Base-by-base conservation (phyloP, 2,329 filamentous ascomycete genomes). In the Monosporascus cannonballus region DNA sequence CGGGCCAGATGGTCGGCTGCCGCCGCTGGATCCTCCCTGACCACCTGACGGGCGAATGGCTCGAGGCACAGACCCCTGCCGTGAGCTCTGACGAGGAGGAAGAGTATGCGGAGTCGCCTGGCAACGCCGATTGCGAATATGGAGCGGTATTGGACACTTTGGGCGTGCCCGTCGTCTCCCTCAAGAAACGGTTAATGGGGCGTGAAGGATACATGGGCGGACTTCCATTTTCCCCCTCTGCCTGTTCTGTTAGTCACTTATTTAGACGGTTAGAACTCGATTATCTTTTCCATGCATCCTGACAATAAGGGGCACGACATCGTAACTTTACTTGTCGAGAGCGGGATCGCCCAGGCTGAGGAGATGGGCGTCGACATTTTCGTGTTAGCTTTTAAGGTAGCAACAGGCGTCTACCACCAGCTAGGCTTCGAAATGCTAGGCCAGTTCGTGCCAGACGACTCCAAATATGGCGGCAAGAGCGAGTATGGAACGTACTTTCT, bases 251-350 rank as follows among this genome's bases (percentile, higher is more conserved):
- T 17, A 22, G 5, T 48, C 25, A 8, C 37, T 39, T 15, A 24
- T 44, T 52, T 22, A 53, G 18, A 37, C 14, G 18, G 3, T 9
- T n/a, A 64, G 61, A 54, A 15, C 59, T 64, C 6, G 62, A 64
- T 14, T 65, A 61, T 50, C 57, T 66, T 3, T 3, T 61, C 60
- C 1, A 59, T 65, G 4, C 61, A 61, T 45, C 62, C 62, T 0
- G 54, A 56, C 0, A 48, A 61, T 20, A 55, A 61, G 22, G 49
- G 58, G 11, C 59, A 48, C 6, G 62, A 61, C 4, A 59, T 66
- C 34, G 62, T 54, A 2, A 58, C 59, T 0, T 49, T 51, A n/a
- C 52, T 64, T 6, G 57, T 64, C 22, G 44, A 47, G 2, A 52
- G 54, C 17, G 61, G 61, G 0, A 53, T 65, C 25, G 50, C 55